These are phyloP conservation scores for Furcasterigmium sp. DNA, from an alignment of 2,329 filamentous ascomycete genomes.

Conservation along the genomic window DNA sequence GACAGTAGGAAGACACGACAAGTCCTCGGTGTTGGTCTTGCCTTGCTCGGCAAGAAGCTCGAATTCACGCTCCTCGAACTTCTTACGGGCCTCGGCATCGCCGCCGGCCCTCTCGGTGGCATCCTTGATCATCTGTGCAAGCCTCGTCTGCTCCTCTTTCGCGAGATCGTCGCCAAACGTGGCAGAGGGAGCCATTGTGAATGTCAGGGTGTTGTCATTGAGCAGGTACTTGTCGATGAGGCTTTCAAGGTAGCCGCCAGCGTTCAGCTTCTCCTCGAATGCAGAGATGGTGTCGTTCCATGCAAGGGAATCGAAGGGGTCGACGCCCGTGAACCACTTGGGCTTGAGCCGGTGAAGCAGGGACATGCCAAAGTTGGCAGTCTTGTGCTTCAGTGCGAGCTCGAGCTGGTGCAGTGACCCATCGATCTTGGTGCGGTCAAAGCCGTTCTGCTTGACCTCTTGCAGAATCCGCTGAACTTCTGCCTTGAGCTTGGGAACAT, in stretches of 20 bases:
- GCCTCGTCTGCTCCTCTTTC: slow-evolving; percentile 68
- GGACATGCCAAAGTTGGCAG: slow-evolving; percentile 87
- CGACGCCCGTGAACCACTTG: slow-evolving; percentile 91
- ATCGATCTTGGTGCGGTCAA: slow-evolving; percentile 85
- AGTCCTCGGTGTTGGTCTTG: slow-evolving; percentile 75
- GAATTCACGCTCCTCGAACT: slow-evolving; percentile 73
- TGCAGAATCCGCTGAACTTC: slow-evolving; percentile 68
- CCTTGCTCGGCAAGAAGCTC: slow-evolving; percentile 78
- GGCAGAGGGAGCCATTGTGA: slow-evolving; percentile 87
- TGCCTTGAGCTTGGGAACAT: slow-evolving; percentile 71
- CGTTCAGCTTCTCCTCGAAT: slow-evolving; percentile 72
- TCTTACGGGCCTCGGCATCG: slow-evolving; percentile 63
- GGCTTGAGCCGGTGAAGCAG: slow-evolving; percentile 85
- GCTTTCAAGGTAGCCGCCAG: slow-evolving; percentile 76
- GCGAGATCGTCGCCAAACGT: slow-evolving; percentile 70
- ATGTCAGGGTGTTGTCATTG: slow-evolving; percentile 80
- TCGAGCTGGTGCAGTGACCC: slow-evolving; percentile 92
- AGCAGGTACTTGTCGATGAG: slow-evolving; percentile 86
- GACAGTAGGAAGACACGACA: slow-evolving; percentile 83
- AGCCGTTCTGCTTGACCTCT: slow-evolving; percentile 68
- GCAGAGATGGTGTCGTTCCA: slow-evolving; percentile 85
- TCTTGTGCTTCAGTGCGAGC: slow-evolving; percentile 92
- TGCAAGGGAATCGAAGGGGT: slow-evolving; percentile 84
- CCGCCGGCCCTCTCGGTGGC: slow-evolving; percentile 64
- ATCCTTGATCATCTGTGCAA: slow-evolving; percentile 69